Evolutionary conservation across 495 filamentous ascomycete species (phyloP), one percentile per base, ranked within the genome.

Genomic region (Bathelium albidoporum): DNA sequence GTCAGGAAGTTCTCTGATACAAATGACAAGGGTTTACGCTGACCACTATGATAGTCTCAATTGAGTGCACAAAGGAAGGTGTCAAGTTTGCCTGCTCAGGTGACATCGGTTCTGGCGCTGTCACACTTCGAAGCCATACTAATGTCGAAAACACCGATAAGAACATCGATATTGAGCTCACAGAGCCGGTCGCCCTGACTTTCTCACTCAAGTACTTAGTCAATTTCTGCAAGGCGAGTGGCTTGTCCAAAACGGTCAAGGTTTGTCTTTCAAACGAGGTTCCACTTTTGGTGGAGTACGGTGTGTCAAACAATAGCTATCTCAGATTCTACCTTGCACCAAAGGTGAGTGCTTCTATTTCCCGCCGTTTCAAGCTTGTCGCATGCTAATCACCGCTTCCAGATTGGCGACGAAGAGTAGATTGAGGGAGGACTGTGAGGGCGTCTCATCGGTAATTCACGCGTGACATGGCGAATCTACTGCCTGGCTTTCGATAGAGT

Each of bases 171-270:
- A 96, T 99, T 68, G 84, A 89, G 66, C 85, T 99, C 59, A 86
- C 85, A 53, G 94, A 99, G 80, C 90, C 95, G 62, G 95, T 97
- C 64, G 81, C 89, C 53, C 85, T 99, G 49, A 99, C 93, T 34
- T 99, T 99, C 83, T 97, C 94, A 52, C 89, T 97, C 69, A 99
- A 99, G 78, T 99, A 99, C 79, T 85, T 99, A 4, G 90, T 95
- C 83, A 96, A 96, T 83, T 99, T 99, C 81, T 97, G 94, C 86
- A 99, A 99, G 82, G 94, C 94, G 41, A 87, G 88, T 72, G 85
- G 86, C 60, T 79, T 99, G 61, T 94, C 91, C 62, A 77, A 72
- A 72, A 82, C 83, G 59, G 94, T 99, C 70, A 92, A 87, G 74
- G 84, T 99, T 68, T 92, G 89, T 77, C 82, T 99, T 59, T 96